Base-by-base conservation (phyloP, 352 stramenopile genomes). In the Halophytophthora polymorphica region DNA sequence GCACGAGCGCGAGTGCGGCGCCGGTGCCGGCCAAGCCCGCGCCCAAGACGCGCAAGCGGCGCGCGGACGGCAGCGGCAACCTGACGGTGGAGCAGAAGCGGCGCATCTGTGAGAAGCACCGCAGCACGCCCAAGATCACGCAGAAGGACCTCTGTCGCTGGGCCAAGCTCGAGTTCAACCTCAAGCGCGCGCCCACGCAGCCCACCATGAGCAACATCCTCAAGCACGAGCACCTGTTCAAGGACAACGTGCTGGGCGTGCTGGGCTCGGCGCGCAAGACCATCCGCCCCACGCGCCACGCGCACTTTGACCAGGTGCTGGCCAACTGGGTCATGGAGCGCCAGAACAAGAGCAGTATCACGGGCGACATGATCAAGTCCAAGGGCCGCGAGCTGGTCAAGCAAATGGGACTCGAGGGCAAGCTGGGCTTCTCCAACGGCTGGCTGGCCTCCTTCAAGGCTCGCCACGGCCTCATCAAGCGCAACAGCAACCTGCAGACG, bases 281-380 rank as follows among this genome's bases (percentile, higher is more conserved):
- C n/a, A 89, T 92, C 35, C 81, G 81, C 7, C 77, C 77, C 13
- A 89, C 77, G 34, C 74, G 78, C 22, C 75, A 89, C 53, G 73
- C 79, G 43, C 76, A 89, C 34, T 89, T 92, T 53, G 81, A 92
- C 71, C 77, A 90, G 56, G 83, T 90, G 59, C 68, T 94, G 42
- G 81, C 81, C 45, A 92, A 92, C 60, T 94, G 83, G 83, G 81
- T 94, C 77, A 89, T 92, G 75, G 83, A 94, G 53, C 77, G 83
- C 40, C 83, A 94, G 69, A 89, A 88, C 68, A 90, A 92, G 56
- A 75, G 77, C 58, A 92, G 86, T 62, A 88, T 94, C 58, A 92
- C 83, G n/a, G 83, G 83, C 28, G 83, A 94, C 55, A 89, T 90
- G 73, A 91, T 94, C 69, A 92, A 92, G 66, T 77, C 70, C 36